Evolutionary conservation across 164 flowering plant species (phyloP).

Genomic region (Annona cherimola): DNA sequence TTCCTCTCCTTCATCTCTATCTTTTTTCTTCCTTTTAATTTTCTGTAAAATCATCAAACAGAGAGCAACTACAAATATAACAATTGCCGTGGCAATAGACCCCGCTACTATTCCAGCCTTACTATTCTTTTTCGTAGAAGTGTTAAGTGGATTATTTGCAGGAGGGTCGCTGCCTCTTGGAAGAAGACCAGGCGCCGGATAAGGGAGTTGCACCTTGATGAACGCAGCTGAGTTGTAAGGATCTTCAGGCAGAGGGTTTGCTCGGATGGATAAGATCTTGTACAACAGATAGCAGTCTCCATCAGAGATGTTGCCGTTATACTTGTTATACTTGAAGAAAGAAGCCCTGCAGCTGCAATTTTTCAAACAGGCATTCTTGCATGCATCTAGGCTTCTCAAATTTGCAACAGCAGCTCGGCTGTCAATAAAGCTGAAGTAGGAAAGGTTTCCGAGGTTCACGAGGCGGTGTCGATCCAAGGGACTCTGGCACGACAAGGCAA

Average conservation of each 20-base stretch:
- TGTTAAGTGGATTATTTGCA: background rate
- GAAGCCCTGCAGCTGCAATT: background rate
- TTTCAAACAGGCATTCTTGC: background rate
- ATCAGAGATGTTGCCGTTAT: background rate
- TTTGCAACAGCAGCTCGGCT: background rate
- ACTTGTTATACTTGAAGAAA: background rate
- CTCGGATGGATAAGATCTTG: too few relatives aligned
- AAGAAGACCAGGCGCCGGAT: too few relatives aligned
- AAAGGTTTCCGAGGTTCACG: background rate
- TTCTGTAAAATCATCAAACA: background rate
- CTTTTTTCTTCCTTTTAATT: background rate
- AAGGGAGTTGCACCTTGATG: too few relatives aligned
- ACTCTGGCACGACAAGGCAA: background rate
- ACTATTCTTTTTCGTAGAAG: background rate
- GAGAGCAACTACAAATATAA: background rate
- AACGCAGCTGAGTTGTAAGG: too few relatives aligned
- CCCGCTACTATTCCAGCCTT: constrained; percentile 1
- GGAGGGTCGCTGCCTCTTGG: too few relatives aligned
- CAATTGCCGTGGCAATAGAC: background rate
- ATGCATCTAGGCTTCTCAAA: background rate
- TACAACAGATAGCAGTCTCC: background rate
- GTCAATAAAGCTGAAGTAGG: background rate
- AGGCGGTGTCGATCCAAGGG: background rate
- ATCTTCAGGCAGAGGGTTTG: too few relatives aligned
- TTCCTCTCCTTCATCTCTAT: background rate